Base-by-base conservation (phyloP, 2,329 filamentous ascomycete genomes). In the Chrysosporium keratinophilum region DNA sequence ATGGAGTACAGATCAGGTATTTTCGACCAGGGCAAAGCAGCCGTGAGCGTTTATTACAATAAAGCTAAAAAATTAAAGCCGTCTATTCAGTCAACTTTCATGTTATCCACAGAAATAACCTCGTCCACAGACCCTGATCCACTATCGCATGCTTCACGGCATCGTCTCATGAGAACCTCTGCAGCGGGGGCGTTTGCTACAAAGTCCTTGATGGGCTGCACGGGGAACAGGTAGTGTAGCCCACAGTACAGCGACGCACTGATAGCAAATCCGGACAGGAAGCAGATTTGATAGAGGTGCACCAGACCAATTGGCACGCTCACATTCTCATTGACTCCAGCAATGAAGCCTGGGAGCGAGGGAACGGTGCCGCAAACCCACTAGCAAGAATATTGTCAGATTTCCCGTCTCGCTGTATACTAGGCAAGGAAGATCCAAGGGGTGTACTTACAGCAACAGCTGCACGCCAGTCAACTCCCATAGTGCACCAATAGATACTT, bases 401-500 rank as follows among this genome's bases (percentile, higher is more conserved):
- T 11, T 5, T 15, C 3, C 14, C 17, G 10, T 20, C 40, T 34
- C 5, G 14, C 6, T 5, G 14, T 45, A 6, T n/a, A 50, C 19
- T 19, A 17, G n/a, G n/a, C 1, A 34, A 14, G 37, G 12, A 41
- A 17, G 14, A 15, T 23, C n/a, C 10, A 46, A 20, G 7, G 14
- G 35, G 34, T 23, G 9, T 14, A 52, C 55, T 37, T 5, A 57
- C 55, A 15, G 56, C 54, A 3, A 65, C 56, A 42, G 73, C 68
- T 1, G 70, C 69, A 12, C 75, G 66, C 68, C 69, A 75, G 53
- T 77, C 75, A 47, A 75, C 58, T 1, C 74, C 75, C 20, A 65
- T 54, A 17, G 57, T 64, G 60, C 67, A 77, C 61, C 69, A 75
- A 57, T 75, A 78, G 14, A 71, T 65, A 3, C 68, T 66, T 9